Evolutionary conservation across 1,139 yeast species (phyloP).

Genomic region (Taphrina wiesneri): DNA sequence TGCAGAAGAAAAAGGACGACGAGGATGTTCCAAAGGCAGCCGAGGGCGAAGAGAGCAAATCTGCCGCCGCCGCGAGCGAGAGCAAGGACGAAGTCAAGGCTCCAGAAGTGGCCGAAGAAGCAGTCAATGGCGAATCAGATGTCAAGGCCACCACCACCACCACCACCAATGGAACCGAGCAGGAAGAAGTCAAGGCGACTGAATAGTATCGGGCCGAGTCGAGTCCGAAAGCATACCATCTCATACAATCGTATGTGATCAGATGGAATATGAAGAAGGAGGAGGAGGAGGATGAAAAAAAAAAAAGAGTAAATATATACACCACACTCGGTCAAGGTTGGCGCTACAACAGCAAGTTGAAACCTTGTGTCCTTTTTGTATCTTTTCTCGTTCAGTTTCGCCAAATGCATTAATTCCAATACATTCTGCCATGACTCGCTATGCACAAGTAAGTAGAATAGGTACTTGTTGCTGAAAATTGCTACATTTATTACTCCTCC

Average conservation of each 20-base stretch:
- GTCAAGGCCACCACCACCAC: not conserved
- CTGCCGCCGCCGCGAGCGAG: not conserved
- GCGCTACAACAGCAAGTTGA: no score
- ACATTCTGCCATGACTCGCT: not conserved
- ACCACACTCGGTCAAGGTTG: no score
- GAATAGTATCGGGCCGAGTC: not conserved
- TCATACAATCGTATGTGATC: not conserved
- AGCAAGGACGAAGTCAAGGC: not conserved
- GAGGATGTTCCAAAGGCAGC: not conserved
- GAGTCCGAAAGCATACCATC: no score
- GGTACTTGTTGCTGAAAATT: no score
- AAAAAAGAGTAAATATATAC: not conserved
- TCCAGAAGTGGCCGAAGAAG: not conserved
- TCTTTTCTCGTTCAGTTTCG: no score
- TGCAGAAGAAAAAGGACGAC: slow-evolving; percentile 28
- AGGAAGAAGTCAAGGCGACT: not conserved
- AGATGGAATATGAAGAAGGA: not conserved
- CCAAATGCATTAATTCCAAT: no score
- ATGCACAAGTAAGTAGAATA: no score
- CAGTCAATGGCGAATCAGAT: not conserved
- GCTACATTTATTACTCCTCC: slow-evolving; percentile 1
- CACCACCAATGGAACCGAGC: not conserved
- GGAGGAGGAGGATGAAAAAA: not conserved
- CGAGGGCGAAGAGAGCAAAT: not conserved
- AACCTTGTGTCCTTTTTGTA: no score